These are phyloP conservation scores for Pythium brachiatum DNA, from an alignment of 352 stramenopile species.

Conservation along the genomic window DNA sequence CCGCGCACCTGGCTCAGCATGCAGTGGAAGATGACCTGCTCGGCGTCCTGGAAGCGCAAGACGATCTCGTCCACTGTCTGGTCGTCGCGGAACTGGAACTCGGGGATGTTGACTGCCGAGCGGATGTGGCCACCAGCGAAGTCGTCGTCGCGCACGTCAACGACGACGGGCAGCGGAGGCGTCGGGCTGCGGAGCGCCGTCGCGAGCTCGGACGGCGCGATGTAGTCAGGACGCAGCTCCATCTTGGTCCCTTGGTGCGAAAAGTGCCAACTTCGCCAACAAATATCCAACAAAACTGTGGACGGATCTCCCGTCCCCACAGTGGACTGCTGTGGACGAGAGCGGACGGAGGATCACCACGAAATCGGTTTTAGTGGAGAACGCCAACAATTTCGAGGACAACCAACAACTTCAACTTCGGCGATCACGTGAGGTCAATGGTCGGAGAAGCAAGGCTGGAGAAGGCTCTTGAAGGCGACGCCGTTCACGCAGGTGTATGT, in stretches of 20 bases:
- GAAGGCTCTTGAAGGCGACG: background rate
- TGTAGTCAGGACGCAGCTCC: constrained; percentile 30
- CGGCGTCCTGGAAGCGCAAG: constrained; percentile 53
- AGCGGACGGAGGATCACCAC: constrained; percentile 2
- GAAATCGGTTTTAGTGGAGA: background rate
- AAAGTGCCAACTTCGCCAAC: background rate
- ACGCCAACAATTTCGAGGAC: background rate
- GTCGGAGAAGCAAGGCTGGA: too few relatives aligned
- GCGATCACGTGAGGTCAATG: too few relatives aligned
- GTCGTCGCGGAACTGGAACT: constrained; percentile 80
- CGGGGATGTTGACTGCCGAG: constrained; percentile 70
- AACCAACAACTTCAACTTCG: background rate
- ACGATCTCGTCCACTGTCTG: constrained; percentile 79
- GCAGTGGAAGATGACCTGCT: constrained; percentile 83
- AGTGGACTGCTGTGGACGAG: constrained; percentile 8
- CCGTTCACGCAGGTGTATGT: background rate
- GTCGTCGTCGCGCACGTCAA: constrained; percentile 79
- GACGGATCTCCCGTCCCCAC: background rate
- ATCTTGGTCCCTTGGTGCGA: background rate
- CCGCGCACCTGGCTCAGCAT: constrained; percentile 87
- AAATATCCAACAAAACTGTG: background rate
- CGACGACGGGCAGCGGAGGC: constrained; percentile 42
- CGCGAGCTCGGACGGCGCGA: constrained; percentile 52
- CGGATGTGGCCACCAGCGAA: constrained; percentile 75
- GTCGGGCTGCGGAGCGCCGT: constrained; percentile 44